These are phyloP conservation scores for Ploettnerulaceae sp. DNA, from an alignment of 2,329 filamentous ascomycete genomes.

Conservation along the genomic window DNA sequence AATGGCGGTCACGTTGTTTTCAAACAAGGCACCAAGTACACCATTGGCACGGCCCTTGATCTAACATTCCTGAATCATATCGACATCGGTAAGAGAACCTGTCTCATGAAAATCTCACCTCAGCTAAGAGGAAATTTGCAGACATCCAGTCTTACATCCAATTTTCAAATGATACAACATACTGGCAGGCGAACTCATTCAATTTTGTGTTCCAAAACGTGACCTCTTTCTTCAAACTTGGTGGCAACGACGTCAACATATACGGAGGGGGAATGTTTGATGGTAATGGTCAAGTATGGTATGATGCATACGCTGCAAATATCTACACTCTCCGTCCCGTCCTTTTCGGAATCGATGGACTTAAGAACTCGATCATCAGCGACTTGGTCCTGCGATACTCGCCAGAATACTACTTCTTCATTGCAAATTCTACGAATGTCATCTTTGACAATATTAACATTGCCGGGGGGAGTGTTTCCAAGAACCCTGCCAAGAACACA, in stretches of 20 bases:
- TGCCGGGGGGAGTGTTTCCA: constrained; percentile 47
- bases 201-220: constrained; percentile 61
- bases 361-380: constrained; percentile 53
- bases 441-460: constrained; percentile 60
- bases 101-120: background rate
- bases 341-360: constrained; percentile 51
- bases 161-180: constrained; percentile 63
- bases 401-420: constrained; percentile 56
- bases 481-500: constrained; percentile 58
- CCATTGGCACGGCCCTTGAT: constrained; percentile 59
- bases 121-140: constrained; percentile 28
- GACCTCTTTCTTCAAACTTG: constrained; percentile 62
- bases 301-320: constrained; percentile 49
- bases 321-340: constrained; percentile 55
- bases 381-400: constrained; percentile 57
- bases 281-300: constrained; percentile 62
- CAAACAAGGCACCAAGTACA: constrained; percentile 50
- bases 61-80: constrained; percentile 59
- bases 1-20: constrained; percentile 56
- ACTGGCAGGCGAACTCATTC: constrained; percentile 63
- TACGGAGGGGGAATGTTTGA: constrained; percentile 61
- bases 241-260: constrained; percentile 61
- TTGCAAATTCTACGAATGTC: constrained; percentile 61
- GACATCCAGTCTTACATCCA: constrained; percentile 55
- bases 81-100: constrained; percentile 48